Evolutionary conservation across 2,329 filamentous ascomycete species (phyloP).

Genomic region (Phyllosticta ampelicida): DNA sequence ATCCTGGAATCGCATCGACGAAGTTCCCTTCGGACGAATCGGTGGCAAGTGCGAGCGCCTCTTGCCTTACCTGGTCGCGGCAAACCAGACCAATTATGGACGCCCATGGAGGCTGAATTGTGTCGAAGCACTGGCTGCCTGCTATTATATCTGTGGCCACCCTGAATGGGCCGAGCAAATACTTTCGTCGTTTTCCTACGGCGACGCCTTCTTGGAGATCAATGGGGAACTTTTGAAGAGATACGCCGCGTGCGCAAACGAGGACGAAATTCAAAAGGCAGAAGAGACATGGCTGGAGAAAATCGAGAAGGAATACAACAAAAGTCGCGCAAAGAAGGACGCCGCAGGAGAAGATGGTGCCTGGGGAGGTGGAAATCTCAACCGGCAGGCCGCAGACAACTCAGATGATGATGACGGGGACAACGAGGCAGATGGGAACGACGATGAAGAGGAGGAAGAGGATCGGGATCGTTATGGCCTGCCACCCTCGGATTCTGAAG

Average conservation of each 20-base stretch:
- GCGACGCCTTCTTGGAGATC: slow-evolving; percentile 79
- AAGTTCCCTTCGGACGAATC: slow-evolving; percentile 84
- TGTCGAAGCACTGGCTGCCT: slow-evolving; percentile 85
- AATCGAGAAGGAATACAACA: slow-evolving; percentile 79
- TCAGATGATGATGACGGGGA: slow-evolving; percentile 40
- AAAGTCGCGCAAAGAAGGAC: slow-evolving; percentile 58
- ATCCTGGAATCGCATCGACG: slow-evolving; percentile 85
- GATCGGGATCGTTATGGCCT: slow-evolving; percentile 61
- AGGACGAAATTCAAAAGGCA: slow-evolving; percentile 70
- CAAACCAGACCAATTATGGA: slow-evolving; percentile 95
- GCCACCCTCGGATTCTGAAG: slow-evolving; percentile 62
- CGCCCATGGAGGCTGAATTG: slow-evolving; percentile 93
- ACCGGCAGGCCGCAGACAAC: slow-evolving; percentile 44
- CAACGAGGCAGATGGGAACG: slow-evolving; percentile 27
- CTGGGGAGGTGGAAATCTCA: slow-evolving; percentile 87
- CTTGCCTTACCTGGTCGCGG: slow-evolving; percentile 88
- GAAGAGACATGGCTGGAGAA: slow-evolving; percentile 83
- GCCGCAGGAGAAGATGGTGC: slow-evolving; percentile 54
- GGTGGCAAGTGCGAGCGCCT: slow-evolving; percentile 87
- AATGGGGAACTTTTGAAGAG: slow-evolving; percentile 71
- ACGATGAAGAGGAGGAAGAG: slow-evolving; percentile 33
- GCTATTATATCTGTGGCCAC: slow-evolving; percentile 87
- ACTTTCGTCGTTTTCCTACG: slow-evolving; percentile 78
- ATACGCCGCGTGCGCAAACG: slow-evolving; percentile 75
- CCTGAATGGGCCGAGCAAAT: slow-evolving; percentile 81